These are phyloP conservation scores for Suhomyces taliae DNA, from an alignment of 1,139 yeast genomes.

Conservation along the genomic window DNA sequence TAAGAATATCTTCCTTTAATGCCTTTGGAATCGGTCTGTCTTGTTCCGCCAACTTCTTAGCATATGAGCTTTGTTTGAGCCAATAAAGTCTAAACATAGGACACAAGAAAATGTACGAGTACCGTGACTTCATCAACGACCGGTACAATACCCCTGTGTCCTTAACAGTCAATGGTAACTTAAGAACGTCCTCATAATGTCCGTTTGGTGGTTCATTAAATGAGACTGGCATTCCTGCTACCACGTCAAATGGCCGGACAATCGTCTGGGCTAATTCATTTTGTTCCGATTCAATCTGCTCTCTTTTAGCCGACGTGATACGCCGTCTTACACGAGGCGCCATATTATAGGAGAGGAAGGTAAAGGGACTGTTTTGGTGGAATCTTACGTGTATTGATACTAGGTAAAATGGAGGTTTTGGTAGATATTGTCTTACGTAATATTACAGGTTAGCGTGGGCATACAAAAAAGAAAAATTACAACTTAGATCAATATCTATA, in stretches of 20 bases:
- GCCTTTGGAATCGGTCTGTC: slow-evolving; percentile 31
- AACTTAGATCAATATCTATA: too few relatives aligned
- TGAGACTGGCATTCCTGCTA: slow-evolving; percentile 73
- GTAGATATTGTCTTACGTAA: background rate
- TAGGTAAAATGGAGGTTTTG: too few relatives aligned
- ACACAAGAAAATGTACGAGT: slow-evolving; percentile 64
- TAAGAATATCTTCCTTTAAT: slow-evolving; percentile 24
- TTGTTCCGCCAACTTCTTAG: slow-evolving; percentile 39
- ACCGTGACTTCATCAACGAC: slow-evolving; percentile 73
- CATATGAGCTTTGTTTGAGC: slow-evolving; percentile 61
- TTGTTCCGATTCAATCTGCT: slow-evolving; percentile 50
- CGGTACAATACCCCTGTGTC: slow-evolving; percentile 73
- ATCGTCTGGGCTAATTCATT: slow-evolving; percentile 42
- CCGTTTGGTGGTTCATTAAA: slow-evolving; percentile 59
- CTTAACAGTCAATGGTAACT: slow-evolving; percentile 65
- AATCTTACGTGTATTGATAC: slow-evolving; percentile 19
- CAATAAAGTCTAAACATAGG: slow-evolving; percentile 80
- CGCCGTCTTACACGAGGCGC: slow-evolving; percentile 49
- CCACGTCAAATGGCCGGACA: slow-evolving; percentile 65
- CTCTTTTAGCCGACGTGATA: slow-evolving; percentile 47
- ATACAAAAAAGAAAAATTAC: too few relatives aligned
- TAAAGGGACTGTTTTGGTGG: slow-evolving; percentile 19
- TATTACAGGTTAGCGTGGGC: background rate
- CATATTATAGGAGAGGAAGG: slow-evolving; percentile 20
- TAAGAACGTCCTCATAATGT: slow-evolving; percentile 48